Evolutionary conservation across 2,329 filamentous ascomycete species (phyloP), one percentile per base, ranked within the genome.

Genomic region (Aureobasidium vineae): DNA sequence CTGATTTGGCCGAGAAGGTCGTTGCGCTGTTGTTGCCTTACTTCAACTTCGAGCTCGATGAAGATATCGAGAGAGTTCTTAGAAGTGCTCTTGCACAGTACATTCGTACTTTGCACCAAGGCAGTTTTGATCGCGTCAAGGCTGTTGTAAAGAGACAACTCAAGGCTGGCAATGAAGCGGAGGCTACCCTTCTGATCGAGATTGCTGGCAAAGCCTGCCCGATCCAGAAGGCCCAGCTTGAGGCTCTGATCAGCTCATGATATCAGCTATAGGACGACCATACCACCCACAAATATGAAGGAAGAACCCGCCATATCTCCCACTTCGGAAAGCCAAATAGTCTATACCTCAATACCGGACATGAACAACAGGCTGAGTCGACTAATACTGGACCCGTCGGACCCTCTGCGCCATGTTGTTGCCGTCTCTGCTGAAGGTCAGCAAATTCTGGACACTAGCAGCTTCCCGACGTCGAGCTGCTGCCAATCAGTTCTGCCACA

Each of bases 41-140:
- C 63, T 69, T 79, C 36, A 76, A 77, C 56, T 74, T 75, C 23
- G 76, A 81, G 65, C 70, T 85, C 56, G 86, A 88, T 71, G 78
- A 81, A 53, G 81, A 81, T 36, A 74, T 88, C 65, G 78, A 78
- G 60, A 83, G 79, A 69, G 85, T 85, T n/a, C 74, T 86, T 7
- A 72, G 73, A 21, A 75, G 76, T 11, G 79, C 76, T 36, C 67
- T 81, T 21, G 77, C 77, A 47, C 78, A 77, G 61, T 76, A 76
- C 64, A 71, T 67, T n/a, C 66, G 66, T n/a, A 41, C 16, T 13
- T 7, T 66, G 61, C 43, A 16, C 26, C 61, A 64, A 38, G 38
- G n/a, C 26, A 64, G 61, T n/a, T 54, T 53, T 26, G 61, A 64
- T 38, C 47, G 61, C 11, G 38, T 64, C 61, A 64, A 49, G 49